phyloP scores from a whole-genome alignment of 495 filamentous ascomycete genomes.

The Aspergillus haitiensis region DNA sequence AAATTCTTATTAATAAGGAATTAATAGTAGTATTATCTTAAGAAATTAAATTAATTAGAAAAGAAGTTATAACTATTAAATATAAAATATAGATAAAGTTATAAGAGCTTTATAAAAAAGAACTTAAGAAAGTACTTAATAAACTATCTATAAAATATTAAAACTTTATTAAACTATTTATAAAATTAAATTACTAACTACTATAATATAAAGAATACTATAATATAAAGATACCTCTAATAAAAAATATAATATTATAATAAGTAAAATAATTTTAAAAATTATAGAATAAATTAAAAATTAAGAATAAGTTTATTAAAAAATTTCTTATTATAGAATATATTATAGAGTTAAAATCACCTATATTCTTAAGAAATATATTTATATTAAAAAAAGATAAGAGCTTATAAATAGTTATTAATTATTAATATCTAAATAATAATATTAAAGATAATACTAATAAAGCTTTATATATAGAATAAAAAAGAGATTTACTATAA shows the following conservation, averaged over 20 bases:
- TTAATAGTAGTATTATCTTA: not conserved
- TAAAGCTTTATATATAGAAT: conserved; percentile 17
- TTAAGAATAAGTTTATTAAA: not conserved
- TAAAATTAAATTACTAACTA: not conserved
- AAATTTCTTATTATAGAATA: not conserved
- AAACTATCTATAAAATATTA: not conserved
- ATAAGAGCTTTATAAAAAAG: not conserved
- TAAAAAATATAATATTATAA: not conserved
- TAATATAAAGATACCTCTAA: not conserved
- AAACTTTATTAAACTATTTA: conserved; percentile 1
- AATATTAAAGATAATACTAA: conserved; percentile 6
- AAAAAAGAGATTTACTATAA: conserved; percentile 4
- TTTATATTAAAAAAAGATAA: conserved; percentile 3
- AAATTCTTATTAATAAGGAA: not conserved
- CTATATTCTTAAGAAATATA: not conserved
- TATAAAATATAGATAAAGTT: not conserved
- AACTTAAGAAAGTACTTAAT: not conserved
- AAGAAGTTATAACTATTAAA: not conserved
- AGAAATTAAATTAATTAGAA: not conserved
- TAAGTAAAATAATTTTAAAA: not conserved
- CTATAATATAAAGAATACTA: not conserved
- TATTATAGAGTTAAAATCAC: conserved; percentile 5
- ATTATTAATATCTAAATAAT: conserved; percentile 15
- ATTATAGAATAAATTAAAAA: not conserved
- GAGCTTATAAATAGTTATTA: conserved; percentile 19